Evolutionary conservation across 805 yeast genomes (phyloP).

Genomic region (Candida odintsovae): DNA sequence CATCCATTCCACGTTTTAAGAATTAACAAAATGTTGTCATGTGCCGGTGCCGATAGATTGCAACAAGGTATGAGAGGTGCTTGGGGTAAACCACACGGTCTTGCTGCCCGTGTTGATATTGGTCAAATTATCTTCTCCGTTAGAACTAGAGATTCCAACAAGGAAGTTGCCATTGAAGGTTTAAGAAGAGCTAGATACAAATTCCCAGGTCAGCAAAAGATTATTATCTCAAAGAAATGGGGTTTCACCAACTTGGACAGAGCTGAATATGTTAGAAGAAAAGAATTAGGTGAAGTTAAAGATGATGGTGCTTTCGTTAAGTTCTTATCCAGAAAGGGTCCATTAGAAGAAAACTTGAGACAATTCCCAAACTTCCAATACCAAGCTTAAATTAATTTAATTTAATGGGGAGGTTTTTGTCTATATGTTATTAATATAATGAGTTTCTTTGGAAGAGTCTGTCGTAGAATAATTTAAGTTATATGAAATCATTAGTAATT

Average conservation of each 20-base stretch:
- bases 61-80: slow-evolving; percentile 99
- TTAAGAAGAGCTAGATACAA: slow-evolving; percentile 99
- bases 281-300: slow-evolving; percentile 90
- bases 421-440: neutral
- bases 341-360: slow-evolving; percentile 83
- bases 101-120: slow-evolving; percentile 98
- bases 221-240: slow-evolving; percentile 99
- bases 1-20: slow-evolving; percentile 99
- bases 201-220: slow-evolving; percentile 99
- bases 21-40: slow-evolving; percentile 99
- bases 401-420: neutral
- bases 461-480: too few species aligned
- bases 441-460: neutral
- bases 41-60: slow-evolving; percentile 99
- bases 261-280: slow-evolving; percentile 92
- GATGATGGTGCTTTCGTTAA: slow-evolving; percentile 99
- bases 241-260: slow-evolving; percentile 99
- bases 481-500: too few species aligned
- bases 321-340: slow-evolving; percentile 96
- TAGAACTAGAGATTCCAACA: slow-evolving; percentile 98
- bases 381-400: slow-evolving; percentile 24
- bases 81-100: slow-evolving; percentile 99
- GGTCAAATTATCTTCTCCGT: slow-evolving; percentile 98
- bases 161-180: slow-evolving; percentile 96
- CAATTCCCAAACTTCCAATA: slow-evolving; percentile 81